These are phyloP conservation scores for Gymnopilus junonius DNA, from an alignment of 768 basidiomycete genomes.

Conservation along the genomic window DNA sequence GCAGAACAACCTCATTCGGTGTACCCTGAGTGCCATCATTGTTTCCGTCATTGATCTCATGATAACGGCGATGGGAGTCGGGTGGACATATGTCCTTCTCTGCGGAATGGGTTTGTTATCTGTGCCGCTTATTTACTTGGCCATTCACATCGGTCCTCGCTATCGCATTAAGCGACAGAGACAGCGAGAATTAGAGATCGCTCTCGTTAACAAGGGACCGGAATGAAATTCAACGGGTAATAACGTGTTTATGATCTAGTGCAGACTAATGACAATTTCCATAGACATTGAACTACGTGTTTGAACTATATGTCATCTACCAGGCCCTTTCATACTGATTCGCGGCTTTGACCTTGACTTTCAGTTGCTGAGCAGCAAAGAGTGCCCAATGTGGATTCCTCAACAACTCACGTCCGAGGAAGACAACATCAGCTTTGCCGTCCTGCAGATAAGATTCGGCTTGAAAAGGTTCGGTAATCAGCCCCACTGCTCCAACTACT, in stretches of 20 bases:
- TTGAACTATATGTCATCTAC: constrained; percentile 20
- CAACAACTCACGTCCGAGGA: constrained; percentile 69
- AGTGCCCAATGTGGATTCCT: constrained; percentile 70
- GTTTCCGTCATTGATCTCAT: constrained; percentile 70
- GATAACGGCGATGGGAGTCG: constrained; percentile 57
- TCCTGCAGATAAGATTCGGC: constrained; percentile 64
- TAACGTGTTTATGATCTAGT: neutral
- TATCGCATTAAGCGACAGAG: constrained; percentile 42
- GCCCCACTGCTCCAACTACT: constrained; percentile 66
- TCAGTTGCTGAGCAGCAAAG: constrained; percentile 63
- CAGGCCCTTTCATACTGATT: constrained; percentile 74
- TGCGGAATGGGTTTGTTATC: constrained; percentile 50
- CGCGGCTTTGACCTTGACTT: constrained; percentile 67
- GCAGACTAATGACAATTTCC: neutral
- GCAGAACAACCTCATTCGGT: constrained; percentile 76
- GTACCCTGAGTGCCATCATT: constrained; percentile 58
- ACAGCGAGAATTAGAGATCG: constrained; percentile 10
- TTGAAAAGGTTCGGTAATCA: constrained; percentile 63
- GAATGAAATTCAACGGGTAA: neutral
- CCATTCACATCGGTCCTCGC: constrained; percentile 56
- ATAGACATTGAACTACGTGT: too few relatives aligned
- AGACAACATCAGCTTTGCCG: constrained; percentile 71
- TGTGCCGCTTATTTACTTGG: constrained; percentile 54
- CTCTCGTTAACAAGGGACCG: neutral
- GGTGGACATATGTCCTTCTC: constrained; percentile 75